A percentile compares a stretch with the other conserved stretches of the same genome.
Conservation (phyloP, 352 stramenopile genomes). For the Phytophthora sp. region DNA sequence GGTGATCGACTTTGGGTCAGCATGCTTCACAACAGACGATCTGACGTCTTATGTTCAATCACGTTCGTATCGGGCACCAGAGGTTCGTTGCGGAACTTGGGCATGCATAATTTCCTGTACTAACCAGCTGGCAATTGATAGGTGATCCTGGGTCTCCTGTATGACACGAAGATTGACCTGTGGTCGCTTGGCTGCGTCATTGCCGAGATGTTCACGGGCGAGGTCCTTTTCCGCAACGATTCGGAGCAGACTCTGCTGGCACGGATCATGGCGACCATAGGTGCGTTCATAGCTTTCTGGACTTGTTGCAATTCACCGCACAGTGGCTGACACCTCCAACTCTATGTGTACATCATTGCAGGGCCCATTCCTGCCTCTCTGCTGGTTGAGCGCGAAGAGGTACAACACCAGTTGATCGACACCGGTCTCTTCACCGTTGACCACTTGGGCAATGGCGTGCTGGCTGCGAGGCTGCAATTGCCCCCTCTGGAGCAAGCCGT, state of each 20-base stretch:
- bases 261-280: slow-evolving; percentile 85
- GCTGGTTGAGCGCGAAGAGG: slow-evolving; percentile 52
- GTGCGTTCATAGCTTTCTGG: slow-evolving; percentile 33
- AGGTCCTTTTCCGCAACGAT: slow-evolving; percentile 89
- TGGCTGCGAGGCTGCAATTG: slow-evolving; percentile 37
- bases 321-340: neutral
- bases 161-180: slow-evolving; percentile 88
- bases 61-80: slow-evolving; percentile 96
- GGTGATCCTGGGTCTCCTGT: slow-evolving; percentile 96
- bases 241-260: slow-evolving; percentile 93
- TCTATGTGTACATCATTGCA: slow-evolving; percentile 5
- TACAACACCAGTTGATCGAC: slow-evolving; percentile 61
- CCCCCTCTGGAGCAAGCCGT: slow-evolving; percentile 65
- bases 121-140: no score
- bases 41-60: slow-evolving; percentile 98
- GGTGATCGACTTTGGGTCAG: slow-evolving; percentile 99
- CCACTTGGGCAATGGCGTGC: slow-evolving; percentile 51
- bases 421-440: slow-evolving; percentile 66
- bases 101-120: no score
- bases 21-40: slow-evolving; percentile 94
- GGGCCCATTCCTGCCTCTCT: slow-evolving; percentile 72
- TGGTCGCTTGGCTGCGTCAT: slow-evolving; percentile 91
- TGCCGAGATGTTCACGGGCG: slow-evolving; percentile 88
- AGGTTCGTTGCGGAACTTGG: slow-evolving; percentile 77
- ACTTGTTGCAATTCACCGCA: neutral